These are phyloP conservation scores for Aspergillus funiculosus DNA, from an alignment of 495 filamentous ascomycete genomes.

Conservation along the genomic window DNA sequence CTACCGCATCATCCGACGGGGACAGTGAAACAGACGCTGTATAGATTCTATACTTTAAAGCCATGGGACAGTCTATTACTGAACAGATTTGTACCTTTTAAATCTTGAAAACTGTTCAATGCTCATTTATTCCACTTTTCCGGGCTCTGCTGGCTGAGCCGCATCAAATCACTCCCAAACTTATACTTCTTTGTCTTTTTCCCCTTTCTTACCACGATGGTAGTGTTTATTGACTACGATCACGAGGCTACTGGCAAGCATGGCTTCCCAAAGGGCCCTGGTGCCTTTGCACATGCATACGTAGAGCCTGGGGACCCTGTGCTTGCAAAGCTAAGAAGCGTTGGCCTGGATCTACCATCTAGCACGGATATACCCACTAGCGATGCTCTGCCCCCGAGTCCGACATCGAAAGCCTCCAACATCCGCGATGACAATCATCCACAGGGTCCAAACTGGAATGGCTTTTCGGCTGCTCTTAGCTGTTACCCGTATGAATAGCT, in stretches of 20 bases:
- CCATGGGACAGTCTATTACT: conserved; percentile 7
- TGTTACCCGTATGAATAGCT: conserved; percentile 76
- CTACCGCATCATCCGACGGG: conserved; percentile 30
- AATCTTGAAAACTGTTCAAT: background rate
- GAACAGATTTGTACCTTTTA: background rate
- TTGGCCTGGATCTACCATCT: conserved; percentile 6
- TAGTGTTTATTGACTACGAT: conserved; percentile 44
- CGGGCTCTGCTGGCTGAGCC: conserved; percentile 2
- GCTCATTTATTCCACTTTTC: background rate
- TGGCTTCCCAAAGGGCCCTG: conserved; percentile 16
- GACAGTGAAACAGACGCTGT: background rate
- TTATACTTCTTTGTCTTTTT: background rate
- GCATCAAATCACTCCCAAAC: background rate
- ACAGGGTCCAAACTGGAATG: conserved; percentile 60
- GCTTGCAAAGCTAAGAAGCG: conserved; percentile 24
- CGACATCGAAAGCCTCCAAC: conserved; percentile 12
- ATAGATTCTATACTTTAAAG: conserved; percentile 2
- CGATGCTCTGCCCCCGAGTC: conserved; percentile 9
- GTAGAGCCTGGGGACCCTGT: conserved; percentile 20
- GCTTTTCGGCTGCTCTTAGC: conserved; percentile 70
- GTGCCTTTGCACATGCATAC: conserved; percentile 16
- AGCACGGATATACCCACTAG: conserved; percentile 12
- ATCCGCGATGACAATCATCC: conserved; percentile 21
- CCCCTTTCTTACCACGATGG: conserved; percentile 30
- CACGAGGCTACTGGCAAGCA: conserved; percentile 29